A percentile compares a stretch with the other conserved stretches of the same genome.
Evolutionary conservation across 495 filamentous ascomycete genomes (phyloP).

Genomic region (Podospora conica): DNA sequence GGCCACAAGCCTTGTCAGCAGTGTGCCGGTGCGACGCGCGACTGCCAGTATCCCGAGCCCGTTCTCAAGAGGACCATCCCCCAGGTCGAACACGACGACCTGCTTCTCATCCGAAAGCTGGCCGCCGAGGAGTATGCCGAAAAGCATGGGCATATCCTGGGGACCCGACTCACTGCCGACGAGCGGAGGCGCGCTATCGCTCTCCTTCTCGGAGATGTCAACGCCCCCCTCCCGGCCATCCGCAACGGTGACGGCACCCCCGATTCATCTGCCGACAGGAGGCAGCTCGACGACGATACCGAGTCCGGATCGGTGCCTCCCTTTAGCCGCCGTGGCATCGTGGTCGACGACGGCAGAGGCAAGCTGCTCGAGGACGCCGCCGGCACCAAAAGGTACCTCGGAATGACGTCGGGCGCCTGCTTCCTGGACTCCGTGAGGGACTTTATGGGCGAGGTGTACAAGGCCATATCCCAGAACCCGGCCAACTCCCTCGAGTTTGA

Average conservation of each 20-base stretch:
- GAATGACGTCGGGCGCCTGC: constrained; percentile 34
- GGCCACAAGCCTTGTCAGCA: constrained; percentile 33
- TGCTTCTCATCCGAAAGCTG: constrained; percentile 5
- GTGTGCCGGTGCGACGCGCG: constrained; percentile 23
- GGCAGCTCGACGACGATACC: neutral
- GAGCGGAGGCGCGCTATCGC: neutral
- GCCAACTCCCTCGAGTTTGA: neutral
- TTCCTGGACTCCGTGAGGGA: constrained; percentile 35
- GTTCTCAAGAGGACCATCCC: constrained; percentile 27
- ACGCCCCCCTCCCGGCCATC: neutral
- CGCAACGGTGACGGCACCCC: neutral
- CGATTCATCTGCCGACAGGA: neutral
- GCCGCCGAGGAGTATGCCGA: neutral
- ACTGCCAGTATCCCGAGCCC: constrained; percentile 31
- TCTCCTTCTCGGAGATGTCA: neutral
- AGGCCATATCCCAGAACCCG: constrained; percentile 13
- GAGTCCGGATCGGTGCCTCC: neutral
- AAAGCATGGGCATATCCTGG: neutral
- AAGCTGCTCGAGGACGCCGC: constrained; percentile 31
- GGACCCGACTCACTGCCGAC: neutral
- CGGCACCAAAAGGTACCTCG: constrained; percentile 31
- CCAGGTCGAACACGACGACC: constrained; percentile 22
- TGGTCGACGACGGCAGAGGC: constrained; percentile 1
- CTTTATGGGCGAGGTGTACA: constrained; percentile 22
- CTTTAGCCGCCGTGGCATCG: neutral